phyloP scores from a whole-genome alignment of 768 basidiomycete genomes.

The Termitomyces sp. region DNA sequence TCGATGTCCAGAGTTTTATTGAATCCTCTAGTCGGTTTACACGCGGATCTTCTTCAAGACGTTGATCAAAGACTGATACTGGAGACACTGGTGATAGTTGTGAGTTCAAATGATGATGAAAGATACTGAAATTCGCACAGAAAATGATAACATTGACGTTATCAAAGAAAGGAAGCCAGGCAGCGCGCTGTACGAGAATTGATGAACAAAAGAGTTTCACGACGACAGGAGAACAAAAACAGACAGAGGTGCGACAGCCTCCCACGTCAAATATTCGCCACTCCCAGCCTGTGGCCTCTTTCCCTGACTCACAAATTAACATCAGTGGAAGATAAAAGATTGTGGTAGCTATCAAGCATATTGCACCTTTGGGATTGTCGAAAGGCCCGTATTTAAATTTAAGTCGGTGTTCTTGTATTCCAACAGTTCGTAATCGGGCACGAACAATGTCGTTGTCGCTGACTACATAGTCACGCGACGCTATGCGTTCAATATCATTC shows the following conservation, averaged over 20 bases:
- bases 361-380: conserved; percentile 30
- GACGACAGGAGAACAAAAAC: conserved; percentile 15
- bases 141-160: conserved; percentile 79
- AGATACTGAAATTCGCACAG: conserved; percentile 22
- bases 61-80: conserved; percentile 77
- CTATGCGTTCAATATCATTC: conserved; percentile 64
- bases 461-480: conserved; percentile 55
- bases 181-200: conserved; percentile 48
- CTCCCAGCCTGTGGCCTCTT: conserved; percentile 37
- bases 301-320: conserved; percentile 20
- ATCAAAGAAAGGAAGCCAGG: conserved; percentile 81
- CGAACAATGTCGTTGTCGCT: conserved; percentile 73
- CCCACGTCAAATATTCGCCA: conserved; percentile 81
- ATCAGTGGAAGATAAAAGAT: neutral
- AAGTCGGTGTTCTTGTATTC: conserved; percentile 65
- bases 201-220: conserved; percentile 7
- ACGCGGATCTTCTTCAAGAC: conserved; percentile 61
- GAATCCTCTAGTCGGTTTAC: conserved; percentile 77
- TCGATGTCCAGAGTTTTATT: conserved; percentile 65
- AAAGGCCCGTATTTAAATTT: conserved; percentile 41
- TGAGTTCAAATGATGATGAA: neutral
- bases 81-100: conserved; percentile 49
- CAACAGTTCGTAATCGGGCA: conserved; percentile 65
- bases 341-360: neutral
- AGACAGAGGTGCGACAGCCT: conserved; percentile 66